Base-by-base conservation (phyloP, 179 eudicot genomes). In the Amaranthus tricolor region DNA sequence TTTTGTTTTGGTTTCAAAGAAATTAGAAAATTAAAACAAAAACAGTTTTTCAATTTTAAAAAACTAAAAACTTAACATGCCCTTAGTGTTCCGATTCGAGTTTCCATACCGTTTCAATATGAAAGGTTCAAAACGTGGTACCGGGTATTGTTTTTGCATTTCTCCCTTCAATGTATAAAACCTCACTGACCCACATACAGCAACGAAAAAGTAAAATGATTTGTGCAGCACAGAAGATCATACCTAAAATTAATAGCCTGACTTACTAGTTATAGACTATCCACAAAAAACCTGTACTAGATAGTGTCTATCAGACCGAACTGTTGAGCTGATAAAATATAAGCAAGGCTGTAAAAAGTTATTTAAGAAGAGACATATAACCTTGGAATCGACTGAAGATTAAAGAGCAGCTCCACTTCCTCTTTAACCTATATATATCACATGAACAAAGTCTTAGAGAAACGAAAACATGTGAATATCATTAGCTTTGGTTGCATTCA, bases 351-450 rank as follows among this genome's bases (percentile, higher is more conserved):
- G 17, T 40, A 55, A 21, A 72, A 49, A 64, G 17, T 57, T 12
- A 64, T 15, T 40, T 44, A 75, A 2, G 51, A 6, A 64, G 49
- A 7, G 20, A 51, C 55, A 49, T 44, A 24, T 74, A 61, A 89
- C 93, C 87, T 84, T 19, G 82, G 73, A 66, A 79, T 83, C 65
- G 87, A 72, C 51, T 69, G 86, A 77, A 55, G 67, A 48, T 54
- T 59, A 40, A 13, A 21, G 45, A 80, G 68, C 64, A 66, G 79
- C 66, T 86, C 83, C 69, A 87, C 76, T 82, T 86, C 91, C 75
- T 89, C 86, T 50, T 80, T 78, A 73, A 89, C 89, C 94, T 89
- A 78, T 63, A 68, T 24, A 45, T 54, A 49, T 40, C 16, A 24
- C 60, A 53, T 40, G 59, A 2, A 53, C 13, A 53, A 53, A 53